Base-by-base conservation (phyloP, 2,329 filamentous ascomycete genomes). In the Coniochaeta hoffmannii region DNA sequence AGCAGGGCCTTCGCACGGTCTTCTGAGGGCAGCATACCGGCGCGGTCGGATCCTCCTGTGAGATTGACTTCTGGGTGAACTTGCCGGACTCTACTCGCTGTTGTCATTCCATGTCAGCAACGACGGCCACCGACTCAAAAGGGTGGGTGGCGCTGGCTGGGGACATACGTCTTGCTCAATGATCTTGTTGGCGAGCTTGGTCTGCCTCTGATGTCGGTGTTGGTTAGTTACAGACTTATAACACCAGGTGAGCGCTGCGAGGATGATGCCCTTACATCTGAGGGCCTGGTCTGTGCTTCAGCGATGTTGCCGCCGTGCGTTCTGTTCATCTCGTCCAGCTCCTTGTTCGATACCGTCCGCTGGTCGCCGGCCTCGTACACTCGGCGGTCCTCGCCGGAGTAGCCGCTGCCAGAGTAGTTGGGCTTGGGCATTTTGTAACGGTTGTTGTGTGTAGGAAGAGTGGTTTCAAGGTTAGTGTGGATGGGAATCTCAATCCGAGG, bases 331-430 rank as follows among this genome's bases (percentile, higher is more conserved):
- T 78, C 71, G 41, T 77, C 72, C 9, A 66, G 46, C 64, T 82
- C 76, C 2, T 80, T 76, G 57, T 80, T 67, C 59, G 82, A 79
- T 59, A 72, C 68, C 68, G 84, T 90, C 64, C 82, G 80, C 77
- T 94, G 89, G 72, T 94, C 89, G 57, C 85, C 86, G 56, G 79
- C 85, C 73, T 92, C 87, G 73, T 94, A 92, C 68, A 90, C 73
- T 58, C 72, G 69, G 60, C 72, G 65, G 68, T 75, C 78, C 4
- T 17, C 41, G 12, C 41, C 11, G 6, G 41, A 46, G 41, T 28
- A 26, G 19, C 41, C 22, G 6, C n/a, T 26, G 41, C 41, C 41
- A 7, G 41, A 46, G 6, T 19, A 24, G 17, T 44, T 44, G 41
- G 41, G 34, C 15, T n/a, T n/a, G 10, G 34, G 11, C 41, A 32